phyloP scores from a whole-genome alignment of 768 basidiomycete species.

The Auricularia auricula-judae region DNA sequence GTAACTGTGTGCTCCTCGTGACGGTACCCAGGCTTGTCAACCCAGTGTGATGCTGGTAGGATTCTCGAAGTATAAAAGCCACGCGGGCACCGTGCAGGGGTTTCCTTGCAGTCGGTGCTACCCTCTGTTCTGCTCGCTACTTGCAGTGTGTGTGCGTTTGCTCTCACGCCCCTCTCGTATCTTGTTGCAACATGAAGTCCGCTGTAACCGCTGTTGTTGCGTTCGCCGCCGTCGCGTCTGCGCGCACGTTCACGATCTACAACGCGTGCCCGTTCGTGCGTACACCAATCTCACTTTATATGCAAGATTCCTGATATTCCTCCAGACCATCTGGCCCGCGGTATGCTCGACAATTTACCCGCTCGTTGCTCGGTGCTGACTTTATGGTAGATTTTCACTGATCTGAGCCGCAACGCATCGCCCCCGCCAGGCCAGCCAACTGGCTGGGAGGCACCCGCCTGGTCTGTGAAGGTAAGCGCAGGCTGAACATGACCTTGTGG shows the following conservation, averaged over 20 bases:
- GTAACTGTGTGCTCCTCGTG: too few relatives aligned
- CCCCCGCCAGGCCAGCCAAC: neutral
- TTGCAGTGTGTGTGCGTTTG: too few relatives aligned
- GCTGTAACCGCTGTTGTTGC: slow-evolving; percentile 6
- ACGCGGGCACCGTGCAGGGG: too few relatives aligned
- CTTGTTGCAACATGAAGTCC: neutral
- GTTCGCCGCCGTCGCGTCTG: slow-evolving; percentile 13
- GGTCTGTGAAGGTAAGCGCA: neutral
- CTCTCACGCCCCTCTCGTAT: too few relatives aligned
- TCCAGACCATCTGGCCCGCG: neutral
- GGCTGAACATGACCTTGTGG: neutral
- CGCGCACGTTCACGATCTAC: slow-evolving; percentile 47
- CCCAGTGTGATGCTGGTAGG: too few relatives aligned
- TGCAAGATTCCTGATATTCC: neutral
- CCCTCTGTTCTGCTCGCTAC: too few relatives aligned
- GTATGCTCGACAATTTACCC: neutral
- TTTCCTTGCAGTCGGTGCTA: too few relatives aligned
- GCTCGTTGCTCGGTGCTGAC: neutral
- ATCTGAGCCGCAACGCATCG: neutral
- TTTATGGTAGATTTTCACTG: neutral
- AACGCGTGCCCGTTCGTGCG: slow-evolving; percentile 47
- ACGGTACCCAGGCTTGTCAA: too few relatives aligned
- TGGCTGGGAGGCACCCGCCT: neutral
- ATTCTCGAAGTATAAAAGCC: too few relatives aligned
- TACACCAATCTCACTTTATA: neutral